Conservation (phyloP, 2,329 filamentous ascomycete species). For the Bipolaris cookei region DNA sequence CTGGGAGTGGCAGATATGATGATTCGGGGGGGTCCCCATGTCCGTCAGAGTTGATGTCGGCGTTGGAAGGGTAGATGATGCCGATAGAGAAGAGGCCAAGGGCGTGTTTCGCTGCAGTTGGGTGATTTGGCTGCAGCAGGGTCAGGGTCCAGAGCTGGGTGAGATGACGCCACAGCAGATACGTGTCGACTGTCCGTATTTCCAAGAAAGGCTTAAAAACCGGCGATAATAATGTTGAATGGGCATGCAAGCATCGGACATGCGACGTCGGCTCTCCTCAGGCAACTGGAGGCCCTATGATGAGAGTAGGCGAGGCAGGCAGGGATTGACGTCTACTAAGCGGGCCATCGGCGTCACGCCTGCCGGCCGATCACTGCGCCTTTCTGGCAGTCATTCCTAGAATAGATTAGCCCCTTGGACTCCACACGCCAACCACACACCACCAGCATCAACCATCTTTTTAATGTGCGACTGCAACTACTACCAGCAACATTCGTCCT, state of each 20-base stretch:
- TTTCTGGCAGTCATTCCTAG: constrained; percentile 4
- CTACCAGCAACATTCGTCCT: constrained; percentile 8
- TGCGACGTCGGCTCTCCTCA: constrained; percentile 38
- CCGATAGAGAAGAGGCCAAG: constrained; percentile 11
- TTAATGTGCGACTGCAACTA: constrained; percentile 11
- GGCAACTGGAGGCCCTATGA: constrained; percentile 12
- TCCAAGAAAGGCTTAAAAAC: constrained; percentile 8
- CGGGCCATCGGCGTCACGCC: constrained; percentile 6
- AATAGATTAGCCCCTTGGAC: constrained; percentile 28
- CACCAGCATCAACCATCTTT: constrained; percentile 21
- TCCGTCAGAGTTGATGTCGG: constrained; percentile 14
- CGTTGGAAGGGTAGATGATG: constrained; percentile 15
- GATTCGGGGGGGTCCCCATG: neutral
- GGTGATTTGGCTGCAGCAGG: neutral
- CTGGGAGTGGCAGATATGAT: neutral
- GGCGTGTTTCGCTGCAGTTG: neutral
- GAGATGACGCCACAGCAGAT: constrained; percentile 16
- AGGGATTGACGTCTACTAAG: constrained; percentile 8
- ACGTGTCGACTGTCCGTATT: constrained; percentile 1
- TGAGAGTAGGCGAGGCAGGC: constrained; percentile 2
- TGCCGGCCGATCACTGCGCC: constrained; percentile 16
- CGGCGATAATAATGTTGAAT: constrained; percentile 4
- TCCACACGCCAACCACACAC: constrained; percentile 23
- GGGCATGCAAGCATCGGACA: constrained; percentile 18
- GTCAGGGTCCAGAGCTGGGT: constrained; percentile 9